Percentiles rank a stretch among this genome's conserved stretches.
These are phyloP conservation scores for Myriosclerotinia duriaeana DNA, from an alignment of 2,329 filamentous ascomycete species.

Conservation along the genomic window DNA sequence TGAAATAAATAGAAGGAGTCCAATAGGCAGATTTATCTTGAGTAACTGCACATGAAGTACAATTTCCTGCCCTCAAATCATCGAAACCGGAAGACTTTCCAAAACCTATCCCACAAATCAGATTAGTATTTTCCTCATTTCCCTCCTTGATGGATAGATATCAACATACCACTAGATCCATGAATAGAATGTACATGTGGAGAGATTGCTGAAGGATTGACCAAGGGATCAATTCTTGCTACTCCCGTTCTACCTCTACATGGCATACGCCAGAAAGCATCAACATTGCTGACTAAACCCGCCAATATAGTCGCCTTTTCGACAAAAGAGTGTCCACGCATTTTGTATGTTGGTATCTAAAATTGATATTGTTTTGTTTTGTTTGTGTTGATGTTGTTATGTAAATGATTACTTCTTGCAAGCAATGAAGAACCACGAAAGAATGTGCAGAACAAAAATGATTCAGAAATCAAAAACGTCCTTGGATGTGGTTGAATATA, in stretches of 20 bases:
- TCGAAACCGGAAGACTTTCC: constrained; percentile 55
- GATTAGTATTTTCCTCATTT: constrained; percentile 25
- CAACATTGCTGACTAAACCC: constrained; percentile 36
- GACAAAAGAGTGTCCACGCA: constrained; percentile 16
- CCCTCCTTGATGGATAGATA: constrained; percentile 23
- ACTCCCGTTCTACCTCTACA: constrained; percentile 70
- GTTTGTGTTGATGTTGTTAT: neutral
- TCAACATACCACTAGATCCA: constrained; percentile 68
- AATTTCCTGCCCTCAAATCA: constrained; percentile 58
- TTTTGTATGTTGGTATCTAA: neutral
- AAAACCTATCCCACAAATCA: constrained; percentile 55
- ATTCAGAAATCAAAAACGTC: neutral
- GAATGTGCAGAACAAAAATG: constrained; percentile 8
- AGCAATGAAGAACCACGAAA: constrained; percentile 5
- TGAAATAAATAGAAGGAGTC: constrained; percentile 58
- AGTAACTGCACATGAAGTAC: constrained; percentile 63
- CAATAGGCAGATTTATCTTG: constrained; percentile 68
- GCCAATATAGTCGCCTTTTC: constrained; percentile 7
- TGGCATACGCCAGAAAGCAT: constrained; percentile 88
- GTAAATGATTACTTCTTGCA: neutral
- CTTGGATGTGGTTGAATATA: constrained; percentile 5
- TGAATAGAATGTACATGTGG: constrained; percentile 73
- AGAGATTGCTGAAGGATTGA: constrained; percentile 56
- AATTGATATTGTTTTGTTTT: neutral
- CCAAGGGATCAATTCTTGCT: constrained; percentile 74